Base-by-base conservation (phyloP, 805 yeast species). In the Candida patagonica region DNA sequence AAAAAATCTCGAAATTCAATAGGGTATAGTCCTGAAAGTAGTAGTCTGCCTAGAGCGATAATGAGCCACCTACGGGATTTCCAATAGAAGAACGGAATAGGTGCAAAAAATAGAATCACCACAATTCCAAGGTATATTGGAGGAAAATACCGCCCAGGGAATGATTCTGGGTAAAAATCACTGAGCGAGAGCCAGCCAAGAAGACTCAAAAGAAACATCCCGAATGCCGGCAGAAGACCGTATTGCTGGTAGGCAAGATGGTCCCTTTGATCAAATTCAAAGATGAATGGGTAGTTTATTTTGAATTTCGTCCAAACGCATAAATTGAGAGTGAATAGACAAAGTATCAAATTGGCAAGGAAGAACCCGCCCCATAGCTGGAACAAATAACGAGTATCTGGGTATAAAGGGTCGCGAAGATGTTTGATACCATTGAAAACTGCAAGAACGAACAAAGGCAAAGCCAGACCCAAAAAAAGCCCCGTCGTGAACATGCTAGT, bases 341-440 rank as follows among this genome's bases (percentile, higher is more conserved):
- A 49, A 5, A 76, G 62, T 53, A 80, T 70, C n/a, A 88, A 47
- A 24, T 70, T 64, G 4, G 79, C 57, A 43, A 87, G 52, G 49
- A 86, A 72, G 58, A 86, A 87, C 1, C 97, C 97, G 6, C 80
- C 96, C 95, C 96, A 92, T 2, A 92, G 68, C 52, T 94, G 97
- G 30, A 89, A 59, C 41, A 89, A 53, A 43, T 63, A 78, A 32
- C 59, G 63, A 0, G 79, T 82, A 45, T 79, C 81, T 0, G 75
- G 74, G 2, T 74, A 55, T 4, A 42, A 44, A 0, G 68, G 65
- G 13, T 64, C 57, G 10, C 60, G 54, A 1, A 67, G 45, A 19
- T 70, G 70, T 15, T 55, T 41, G 8, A 79, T 59, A 0, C 79
- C 87, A 3, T 61, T 47, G 40, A 68, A 70, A 1, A 85, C 42